Evolutionary conservation across 2,329 filamentous ascomycete species (phyloP), one percentile per base, ranked within the genome.

Genomic region (Penicillium digitatum): DNA sequence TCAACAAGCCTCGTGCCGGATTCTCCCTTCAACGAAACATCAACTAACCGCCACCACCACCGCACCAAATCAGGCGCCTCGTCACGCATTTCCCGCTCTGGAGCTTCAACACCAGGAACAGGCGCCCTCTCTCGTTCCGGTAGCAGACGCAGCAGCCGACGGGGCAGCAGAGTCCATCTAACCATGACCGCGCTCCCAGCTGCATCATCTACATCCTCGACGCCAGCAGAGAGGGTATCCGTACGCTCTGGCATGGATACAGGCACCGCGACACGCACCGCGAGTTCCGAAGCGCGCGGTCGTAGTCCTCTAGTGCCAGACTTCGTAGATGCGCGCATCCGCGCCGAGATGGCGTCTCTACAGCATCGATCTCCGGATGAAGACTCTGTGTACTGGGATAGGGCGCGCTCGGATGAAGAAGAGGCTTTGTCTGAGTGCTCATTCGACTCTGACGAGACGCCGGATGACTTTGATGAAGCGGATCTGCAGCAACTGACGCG

Each of bases 401-500:
- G 45, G 3, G 58, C 18, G 3, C 26, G 37, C 27, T 43, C 56
- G 1, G 57, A 57, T 0, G 55, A 59, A 1, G 61, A 66, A 22
- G 58, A 66, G 14, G 68, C 63, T 29, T 70, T 66, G 20, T 69
- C 64, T 0, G 70, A 69, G 27, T 74, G 72, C 12, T 71, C 75
- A 31, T 54, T 47, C 22, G 57, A 42, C 18, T 62, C 58, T 3
- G 55, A 64, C 34, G 57, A 59, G 32, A 54, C 32, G 11, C 45
- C 42, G n/a, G 64, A 66, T 40, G 72, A 74, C 3, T 73, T 78
- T 5, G 80, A 82, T 44, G 82, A 84, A 62, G 75, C 76, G 24
- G 81, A 83, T 62, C 68, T 84, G 18, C 78, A 79, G 39, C 71
- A 76, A 2, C 67, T 84, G 31, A 80, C 80, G 12, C 71, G 74